Evolutionary conservation across 164 flowering plant genomes (phyloP).

Genomic region (Nymphaea colorata): DNA sequence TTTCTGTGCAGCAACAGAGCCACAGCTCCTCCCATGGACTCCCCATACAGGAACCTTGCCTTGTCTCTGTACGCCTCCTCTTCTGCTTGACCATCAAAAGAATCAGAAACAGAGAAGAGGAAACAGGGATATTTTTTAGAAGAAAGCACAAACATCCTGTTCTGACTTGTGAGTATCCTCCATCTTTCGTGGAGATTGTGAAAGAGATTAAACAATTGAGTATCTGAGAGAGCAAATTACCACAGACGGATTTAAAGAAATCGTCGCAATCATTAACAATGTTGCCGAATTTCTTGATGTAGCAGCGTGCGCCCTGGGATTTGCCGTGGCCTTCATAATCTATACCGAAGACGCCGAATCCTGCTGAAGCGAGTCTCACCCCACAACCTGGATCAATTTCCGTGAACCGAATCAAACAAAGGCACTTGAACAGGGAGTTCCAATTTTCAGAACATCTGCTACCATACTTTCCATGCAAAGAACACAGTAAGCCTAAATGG

Average conservation of each 20-base stretch:
- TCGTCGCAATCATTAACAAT: constrained; percentile 61
- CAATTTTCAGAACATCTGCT: neutral
- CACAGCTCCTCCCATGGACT: constrained; percentile 97
- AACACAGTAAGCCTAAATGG: neutral
- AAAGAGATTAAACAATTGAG: neutral
- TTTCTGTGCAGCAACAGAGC: constrained; percentile 65
- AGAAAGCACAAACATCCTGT: too few relatives aligned
- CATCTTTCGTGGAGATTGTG: neutral
- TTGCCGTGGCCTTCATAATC: constrained; percentile 97
- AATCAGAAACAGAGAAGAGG: neutral
- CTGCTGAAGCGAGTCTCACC: constrained; percentile 46
- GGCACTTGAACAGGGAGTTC: neutral
- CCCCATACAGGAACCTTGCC: constrained; percentile 73
- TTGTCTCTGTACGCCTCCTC: constrained; percentile 49
- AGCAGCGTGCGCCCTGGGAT: constrained; percentile 79
- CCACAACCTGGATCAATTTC: constrained; percentile 40
- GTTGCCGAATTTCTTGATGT: constrained; percentile 78
- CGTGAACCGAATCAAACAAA: neutral
- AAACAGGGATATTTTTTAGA: neutral
- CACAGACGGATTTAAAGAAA: constrained; percentile 70
- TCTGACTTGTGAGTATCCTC: too few relatives aligned
- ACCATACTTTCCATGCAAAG: neutral
- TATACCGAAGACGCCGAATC: constrained; percentile 77
- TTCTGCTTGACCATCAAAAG: constrained; percentile 19
- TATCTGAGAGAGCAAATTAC: constrained; percentile 22